phyloP scores from a whole-genome alignment of 1,139 yeast species.

The Entelexis sorbosivorans region DNA sequence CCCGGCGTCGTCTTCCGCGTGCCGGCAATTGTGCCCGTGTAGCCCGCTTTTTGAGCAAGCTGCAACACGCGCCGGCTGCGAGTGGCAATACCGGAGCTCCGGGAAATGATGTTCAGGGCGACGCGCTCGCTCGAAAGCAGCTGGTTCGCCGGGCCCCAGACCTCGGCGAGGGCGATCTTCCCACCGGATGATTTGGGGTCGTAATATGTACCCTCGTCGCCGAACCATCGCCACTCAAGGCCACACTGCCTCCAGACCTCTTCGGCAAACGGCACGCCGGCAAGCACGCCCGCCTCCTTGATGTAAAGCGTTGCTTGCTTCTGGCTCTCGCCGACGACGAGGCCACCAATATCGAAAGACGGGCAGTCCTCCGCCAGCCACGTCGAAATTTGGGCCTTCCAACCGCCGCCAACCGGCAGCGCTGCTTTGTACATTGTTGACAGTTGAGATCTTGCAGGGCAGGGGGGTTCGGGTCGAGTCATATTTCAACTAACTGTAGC shows the following conservation, averaged over 20 bases:
- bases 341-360: slow-evolving; percentile 88
- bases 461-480: not conserved
- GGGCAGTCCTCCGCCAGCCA: slow-evolving; percentile 87
- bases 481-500: too few relatives aligned
- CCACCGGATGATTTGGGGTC: slow-evolving; percentile 38
- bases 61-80: slow-evolving; percentile 45
- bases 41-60: slow-evolving; percentile 62
- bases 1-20: slow-evolving; percentile 98
- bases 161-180: slow-evolving; percentile 64
- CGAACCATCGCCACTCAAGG: slow-evolving; percentile 54
- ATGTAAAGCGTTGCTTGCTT: slow-evolving; percentile 71
- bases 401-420: slow-evolving; percentile 60
- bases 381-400: slow-evolving; percentile 67
- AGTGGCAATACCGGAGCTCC: slow-evolving; percentile 88
- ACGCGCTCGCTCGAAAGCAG: slow-evolving; percentile 77
- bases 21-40: slow-evolving; percentile 83
- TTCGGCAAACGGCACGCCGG: slow-evolving; percentile 82
- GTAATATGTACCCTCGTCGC: slow-evolving; percentile 55
- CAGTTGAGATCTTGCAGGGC: not conserved
- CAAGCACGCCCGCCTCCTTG: slow-evolving; percentile 69
- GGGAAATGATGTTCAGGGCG: slow-evolving; percentile 67
- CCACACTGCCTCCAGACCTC: slow-evolving; percentile 76
- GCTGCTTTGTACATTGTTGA: slow-evolving; percentile 28
- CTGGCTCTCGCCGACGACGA: slow-evolving; percentile 68
- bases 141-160: slow-evolving; percentile 68